Base-by-base conservation (phyloP, 2,329 filamentous ascomycete genomes). In the Xylaria sp. region DNA sequence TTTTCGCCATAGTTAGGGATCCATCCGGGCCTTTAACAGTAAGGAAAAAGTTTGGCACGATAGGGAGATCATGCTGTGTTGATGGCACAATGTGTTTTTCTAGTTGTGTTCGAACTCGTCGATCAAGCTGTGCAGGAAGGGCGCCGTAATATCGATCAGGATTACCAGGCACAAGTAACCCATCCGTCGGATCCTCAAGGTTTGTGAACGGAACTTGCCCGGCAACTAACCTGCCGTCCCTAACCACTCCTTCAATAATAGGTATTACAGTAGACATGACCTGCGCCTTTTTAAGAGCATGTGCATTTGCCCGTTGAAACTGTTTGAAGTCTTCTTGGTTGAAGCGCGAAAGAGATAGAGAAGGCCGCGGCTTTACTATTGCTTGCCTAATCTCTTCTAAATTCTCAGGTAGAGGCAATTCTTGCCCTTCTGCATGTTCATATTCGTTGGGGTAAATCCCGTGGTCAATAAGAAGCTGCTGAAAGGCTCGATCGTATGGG, bases 391-490 rank as follows among this genome's bases (percentile, higher is more conserved):
- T 59, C 19, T 61, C 35, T 21, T 51, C 57, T 10, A 63, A 37
- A 23, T 68, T 68, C 10, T 25, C 37, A 0, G 66, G 67, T 25
- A 48, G 8, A 7, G 53, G 58, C 1, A n/a, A 51, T 25, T 1
- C 44, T 33, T 55, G 37, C n/a, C 31, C 47, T 21, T 55, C 21
- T 59, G 38, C 47, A 47, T 60, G 60, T 51, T 57, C 8, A 60
- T 56, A 49, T n/a, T 11, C n/a, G 11, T 58, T 10, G 2, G 40
- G 66, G 58, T 71, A 73, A 31, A 73, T 56, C 44, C 54, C 38
- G 54, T 69, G 23, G 51, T 74, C 68, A 33, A 62, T 62, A 2
- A 73, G 41, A 54, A 66, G 67, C 47, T 71, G 68, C 64, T 72
- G 62, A 62, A 75, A 75, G 17, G 51, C 54, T 60, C 61, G 29